Conservation (phyloP, 306 rosid species). For the Fagus crenata region DNA sequence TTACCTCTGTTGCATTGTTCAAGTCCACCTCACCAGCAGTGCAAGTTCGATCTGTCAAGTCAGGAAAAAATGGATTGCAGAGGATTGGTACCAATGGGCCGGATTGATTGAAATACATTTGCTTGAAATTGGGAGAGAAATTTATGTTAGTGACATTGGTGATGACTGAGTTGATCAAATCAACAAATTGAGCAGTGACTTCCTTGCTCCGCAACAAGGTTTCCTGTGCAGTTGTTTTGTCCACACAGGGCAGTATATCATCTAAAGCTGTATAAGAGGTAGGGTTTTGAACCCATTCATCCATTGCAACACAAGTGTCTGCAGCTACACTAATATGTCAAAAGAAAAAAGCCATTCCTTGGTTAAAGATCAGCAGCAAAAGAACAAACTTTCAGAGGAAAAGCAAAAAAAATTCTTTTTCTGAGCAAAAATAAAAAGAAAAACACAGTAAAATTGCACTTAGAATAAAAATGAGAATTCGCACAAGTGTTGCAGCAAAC, state of each 20-base stretch:
- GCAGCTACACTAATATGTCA: constrained; percentile 49
- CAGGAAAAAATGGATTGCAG: constrained; percentile 58
- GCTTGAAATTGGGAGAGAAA: constrained; percentile 24
- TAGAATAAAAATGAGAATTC: not conserved
- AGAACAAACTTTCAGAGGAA: not conserved
- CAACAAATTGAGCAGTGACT: constrained; percentile 40
- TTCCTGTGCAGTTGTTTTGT: constrained; percentile 49
- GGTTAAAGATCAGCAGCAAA: not conserved
- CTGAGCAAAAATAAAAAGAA: too few species aligned
- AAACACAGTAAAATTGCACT: too few species aligned
- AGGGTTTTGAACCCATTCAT: constrained; percentile 82
- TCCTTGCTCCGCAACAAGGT: constrained; percentile 42
- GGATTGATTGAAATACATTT: constrained; percentile 60
- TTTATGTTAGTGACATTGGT: constrained; percentile 35
- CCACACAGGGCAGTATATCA: constrained; percentile 76
- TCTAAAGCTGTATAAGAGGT: constrained; percentile 70
- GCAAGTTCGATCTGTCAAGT: constrained; percentile 47
- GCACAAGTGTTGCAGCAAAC: not conserved
- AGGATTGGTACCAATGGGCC: constrained; percentile 58
- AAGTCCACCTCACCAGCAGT: constrained; percentile 49
- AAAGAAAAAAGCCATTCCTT: constrained; percentile 17
- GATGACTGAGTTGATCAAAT: constrained; percentile 39
- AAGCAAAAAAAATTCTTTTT: not conserved
- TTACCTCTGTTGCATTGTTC: constrained; percentile 48
- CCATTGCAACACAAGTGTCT: constrained; percentile 80